These are phyloP conservation scores for Eucalyptus lansdowneana DNA, from an alignment of 345 rosid genomes.

Conservation along the genomic window DNA sequence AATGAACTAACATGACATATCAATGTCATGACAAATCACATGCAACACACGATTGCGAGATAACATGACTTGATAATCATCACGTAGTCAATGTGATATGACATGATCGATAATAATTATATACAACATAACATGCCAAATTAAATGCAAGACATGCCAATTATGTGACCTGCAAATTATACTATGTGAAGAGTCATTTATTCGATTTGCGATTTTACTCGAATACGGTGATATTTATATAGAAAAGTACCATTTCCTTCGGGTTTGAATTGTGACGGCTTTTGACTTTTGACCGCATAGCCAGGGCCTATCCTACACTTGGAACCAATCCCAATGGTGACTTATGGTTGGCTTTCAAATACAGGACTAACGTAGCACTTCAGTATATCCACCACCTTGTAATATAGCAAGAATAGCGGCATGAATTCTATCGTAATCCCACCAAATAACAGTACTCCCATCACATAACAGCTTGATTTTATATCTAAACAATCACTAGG, in stretches of 20 bases:
- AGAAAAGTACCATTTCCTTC: background rate
- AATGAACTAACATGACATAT: background rate
- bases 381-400: background rate
- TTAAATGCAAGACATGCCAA: background rate
- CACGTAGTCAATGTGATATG: background rate
- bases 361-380: background rate
- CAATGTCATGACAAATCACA: background rate
- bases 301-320: background rate
- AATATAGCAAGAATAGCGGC: background rate
- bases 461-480: background rate
- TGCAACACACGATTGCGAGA: fast-evolving
- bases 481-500: background rate
- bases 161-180: background rate
- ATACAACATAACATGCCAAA: background rate
- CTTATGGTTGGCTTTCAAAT: background rate
- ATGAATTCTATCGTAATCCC: background rate
- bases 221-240: background rate
- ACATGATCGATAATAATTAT: background rate
- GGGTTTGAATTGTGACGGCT: background rate
- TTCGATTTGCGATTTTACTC: background rate
- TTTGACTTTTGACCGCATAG: background rate
- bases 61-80: background rate
- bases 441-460: background rate
- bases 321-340: background rate
- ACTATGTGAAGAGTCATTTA: background rate